These are phyloP conservation scores for Acacia confusa DNA, from an alignment of 306 rosid species.

Conservation along the genomic window DNA sequence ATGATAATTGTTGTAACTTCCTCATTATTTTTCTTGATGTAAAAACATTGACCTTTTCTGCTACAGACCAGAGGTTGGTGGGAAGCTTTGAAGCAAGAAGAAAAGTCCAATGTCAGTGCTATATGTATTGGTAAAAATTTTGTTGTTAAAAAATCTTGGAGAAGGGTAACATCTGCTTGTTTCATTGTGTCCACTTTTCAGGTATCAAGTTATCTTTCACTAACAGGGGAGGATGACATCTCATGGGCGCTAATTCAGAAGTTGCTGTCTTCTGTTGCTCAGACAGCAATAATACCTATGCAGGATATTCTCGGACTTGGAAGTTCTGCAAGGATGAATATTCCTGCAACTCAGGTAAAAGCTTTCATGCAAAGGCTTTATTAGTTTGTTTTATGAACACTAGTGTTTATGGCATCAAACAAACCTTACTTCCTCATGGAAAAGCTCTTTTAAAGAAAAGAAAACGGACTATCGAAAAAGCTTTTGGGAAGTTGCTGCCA, in stretches of 20 bases:
- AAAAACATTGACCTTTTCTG: slow-evolving; percentile 15
- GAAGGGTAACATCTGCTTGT: neutral
- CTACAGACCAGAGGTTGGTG: slow-evolving; percentile 88
- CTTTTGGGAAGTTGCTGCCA: neutral
- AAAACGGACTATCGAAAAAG: neutral
- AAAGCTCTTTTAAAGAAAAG: neutral
- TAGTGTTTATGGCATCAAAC: neutral
- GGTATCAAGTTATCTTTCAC: slow-evolving; percentile 71
- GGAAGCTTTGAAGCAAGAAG: slow-evolving; percentile 73
- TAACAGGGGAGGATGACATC: slow-evolving; percentile 61
- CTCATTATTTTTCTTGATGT: slow-evolving; percentile 12
- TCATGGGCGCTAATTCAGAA: slow-evolving; percentile 70
- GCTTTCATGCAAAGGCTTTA: slow-evolving; percentile 12
- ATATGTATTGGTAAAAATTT: slow-evolving; percentile 20
- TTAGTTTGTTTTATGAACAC: slow-evolving; percentile 4
- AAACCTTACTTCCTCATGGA: neutral
- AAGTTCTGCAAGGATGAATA: slow-evolving; percentile 89
- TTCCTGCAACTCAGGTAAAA: slow-evolving; percentile 95
- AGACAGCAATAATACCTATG: slow-evolving; percentile 77
- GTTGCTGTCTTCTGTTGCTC: slow-evolving; percentile 76
- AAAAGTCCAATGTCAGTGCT: slow-evolving; percentile 68
- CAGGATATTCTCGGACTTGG: slow-evolving; percentile 90
- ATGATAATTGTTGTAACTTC: slow-evolving; percentile 21
- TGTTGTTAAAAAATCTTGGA: neutral
- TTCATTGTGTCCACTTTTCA: slow-evolving; percentile 34